Evolutionary conservation across 2,329 filamentous ascomycete species (phyloP), one percentile per base, ranked within the genome.

Genomic region (Fusarium keratoplasticum): DNA sequence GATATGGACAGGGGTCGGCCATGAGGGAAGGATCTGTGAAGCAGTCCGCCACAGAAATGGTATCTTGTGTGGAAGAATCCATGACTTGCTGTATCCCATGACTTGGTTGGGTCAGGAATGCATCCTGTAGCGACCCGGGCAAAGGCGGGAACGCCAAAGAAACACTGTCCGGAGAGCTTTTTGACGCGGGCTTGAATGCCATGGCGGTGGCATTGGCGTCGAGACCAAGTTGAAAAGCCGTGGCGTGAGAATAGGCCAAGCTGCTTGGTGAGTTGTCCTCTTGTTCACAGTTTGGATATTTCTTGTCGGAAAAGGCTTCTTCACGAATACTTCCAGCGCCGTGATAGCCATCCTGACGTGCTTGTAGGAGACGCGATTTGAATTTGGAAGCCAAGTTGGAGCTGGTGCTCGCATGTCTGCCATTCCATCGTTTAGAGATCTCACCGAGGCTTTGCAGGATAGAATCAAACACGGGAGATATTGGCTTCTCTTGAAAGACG

Each of bases 301-400:
- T 44, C 20, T 62, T 72, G 3, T 74, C 71, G 0, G 67, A 72
- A 29, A 72, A 74, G 2, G 70, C 71, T 27, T 70, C 66, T n/a
- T 71, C 66, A 13, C 71, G 64, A 9, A 72, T 65, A 16, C 72
- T 59, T 1, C 33, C 64, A 1, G 69, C 31, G 1, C 55, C n/a
- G 1, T 58, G 20, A 8, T n/a, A 22, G 2, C 66, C 71, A 14
- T 44, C 54, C 1, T 35, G 47, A 1, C 57, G 62, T 16, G 71
- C 66, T 20, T 64, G 54, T 6, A 57, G 38, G 3, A 74, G 71
- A 2, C 72, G 71, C 10, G 63, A 67, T 8, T 42, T 65, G 66
- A 75, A 75, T 4, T 74, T 72, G 3, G 72, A 75, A 1, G 72
- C 71, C 20, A 75, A 14, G 52, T 73, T 75, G 4, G 61, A 59